phyloP scores from a whole-genome alignment of 768 basidiomycete species.

The Kwoniella pini region DNA sequence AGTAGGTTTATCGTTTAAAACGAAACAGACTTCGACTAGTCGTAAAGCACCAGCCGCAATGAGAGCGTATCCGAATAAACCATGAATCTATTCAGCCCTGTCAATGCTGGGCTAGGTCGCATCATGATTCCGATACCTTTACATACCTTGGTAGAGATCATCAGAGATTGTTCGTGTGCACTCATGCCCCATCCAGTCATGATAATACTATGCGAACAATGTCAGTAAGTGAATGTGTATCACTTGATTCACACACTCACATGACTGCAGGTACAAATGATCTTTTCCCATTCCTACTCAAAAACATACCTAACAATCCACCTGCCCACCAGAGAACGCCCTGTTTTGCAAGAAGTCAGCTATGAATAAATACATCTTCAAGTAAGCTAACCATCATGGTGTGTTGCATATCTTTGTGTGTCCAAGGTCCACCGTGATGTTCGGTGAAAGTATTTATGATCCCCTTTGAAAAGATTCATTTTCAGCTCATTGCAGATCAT shows the following conservation, averaged over 20 bases:
- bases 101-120: neutral
- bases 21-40: constrained; percentile 80
- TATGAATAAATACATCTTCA: neutral
- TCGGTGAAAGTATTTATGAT: constrained; percentile 91
- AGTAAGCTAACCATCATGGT: constrained; percentile 58
- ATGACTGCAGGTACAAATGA: constrained; percentile 73
- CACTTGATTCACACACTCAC: constrained; percentile 57
- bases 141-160: constrained; percentile 75
- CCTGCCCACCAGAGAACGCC: constrained; percentile 74
- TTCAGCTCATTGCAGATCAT: neutral
- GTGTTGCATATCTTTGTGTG: constrained; percentile 92
- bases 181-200: constrained; percentile 93
- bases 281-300: constrained; percentile 55
- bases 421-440: constrained; percentile 78
- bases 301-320: constrained; percentile 80
- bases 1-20: constrained; percentile 56
- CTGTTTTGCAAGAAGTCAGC: constrained; percentile 53
- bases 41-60: constrained; percentile 79
- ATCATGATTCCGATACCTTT: neutral
- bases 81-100: constrained; percentile 64
- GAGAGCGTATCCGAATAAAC: constrained; percentile 78
- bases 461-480: constrained; percentile 39
- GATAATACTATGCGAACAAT: constrained; percentile 68
- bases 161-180: constrained; percentile 78
- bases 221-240: too few species aligned